phyloP scores from a whole-genome alignment of 2,329 filamentous ascomycete species.

The Fusarium nygamai region DNA sequence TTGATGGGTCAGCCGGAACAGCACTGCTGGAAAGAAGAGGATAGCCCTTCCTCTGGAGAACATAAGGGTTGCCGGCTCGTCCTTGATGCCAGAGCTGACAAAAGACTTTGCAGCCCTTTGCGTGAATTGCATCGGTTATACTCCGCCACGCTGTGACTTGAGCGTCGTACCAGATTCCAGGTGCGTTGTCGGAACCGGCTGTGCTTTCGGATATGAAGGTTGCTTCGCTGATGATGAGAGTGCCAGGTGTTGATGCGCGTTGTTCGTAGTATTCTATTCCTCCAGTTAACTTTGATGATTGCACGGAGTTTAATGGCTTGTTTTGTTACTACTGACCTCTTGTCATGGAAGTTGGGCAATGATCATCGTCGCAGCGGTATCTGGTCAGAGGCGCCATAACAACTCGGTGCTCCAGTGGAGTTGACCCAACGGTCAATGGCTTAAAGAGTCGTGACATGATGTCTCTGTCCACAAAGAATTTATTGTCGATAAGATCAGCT shows the following conservation, averaged over 20 bases:
- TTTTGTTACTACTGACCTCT: rapidly evolving
- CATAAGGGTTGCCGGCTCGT: background rate
- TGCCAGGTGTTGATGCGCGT: background rate
- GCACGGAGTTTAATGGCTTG: rapidly evolving
- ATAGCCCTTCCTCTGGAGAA: background rate
- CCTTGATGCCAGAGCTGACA: background rate
- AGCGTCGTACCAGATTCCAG: background rate
- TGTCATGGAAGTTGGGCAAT: background rate
- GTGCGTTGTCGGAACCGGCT: background rate
- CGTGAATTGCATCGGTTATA: rapidly evolving
- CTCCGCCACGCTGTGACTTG: background rate
- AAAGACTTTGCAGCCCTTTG: background rate
- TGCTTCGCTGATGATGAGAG: background rate
- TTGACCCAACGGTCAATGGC: background rate
- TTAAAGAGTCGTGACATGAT: background rate
- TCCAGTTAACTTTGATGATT: rapidly evolving
- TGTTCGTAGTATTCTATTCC: background rate
- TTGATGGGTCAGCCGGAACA: background rate
- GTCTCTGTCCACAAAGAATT: background rate
- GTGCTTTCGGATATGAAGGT: background rate
- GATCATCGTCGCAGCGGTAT: background rate
- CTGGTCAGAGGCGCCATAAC: background rate
- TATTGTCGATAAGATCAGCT: rapidly evolving
- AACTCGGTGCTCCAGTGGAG: background rate
- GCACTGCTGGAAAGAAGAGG: background rate